Evolutionary conservation across 345 rosid genomes (phyloP), one percentile per base, ranked within the genome.

Genomic region (Carallia brachiata): DNA sequence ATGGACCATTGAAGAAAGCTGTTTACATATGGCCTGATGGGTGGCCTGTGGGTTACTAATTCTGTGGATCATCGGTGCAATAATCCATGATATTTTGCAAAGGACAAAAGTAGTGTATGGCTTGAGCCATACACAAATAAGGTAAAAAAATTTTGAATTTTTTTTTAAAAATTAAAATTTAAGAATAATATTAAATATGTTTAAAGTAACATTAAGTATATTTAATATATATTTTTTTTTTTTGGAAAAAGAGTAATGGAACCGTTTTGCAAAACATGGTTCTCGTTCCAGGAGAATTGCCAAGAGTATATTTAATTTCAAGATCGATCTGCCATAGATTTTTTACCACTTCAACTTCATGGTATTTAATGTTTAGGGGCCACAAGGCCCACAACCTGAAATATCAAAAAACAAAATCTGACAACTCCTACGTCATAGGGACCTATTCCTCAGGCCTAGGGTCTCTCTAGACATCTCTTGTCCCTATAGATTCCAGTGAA

Each of bases 31-130:
- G 23, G 23, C 23, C 23, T 23, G 23, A 23, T 23, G 30, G 67
- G 68, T 55, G 62, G 16, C 69, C 78, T 23, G 30, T 50, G 80
- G 79, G 39, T 73, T 59, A 56, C 32, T 52, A 79, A 73, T 75
- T 52, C 81, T 80, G 80, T 81, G 85, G 85, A 79, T 81, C 74
- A 78, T 71, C 82, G 4, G 70, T 62, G 86, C 77, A 80, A 80
- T 69, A 80, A 80, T 71, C 87, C 88, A 68, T 67, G 80, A 84
- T 73, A 69, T 86, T 83, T 77, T 52, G 65, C 68, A 66, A 32
- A 32, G 23, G 23, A 23, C 23, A 23, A 23, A 23, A 23, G 23
- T 23, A 23, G 23, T 23, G 23, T 23, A 23, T 23, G 23, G 23
- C 23, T 23, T 23, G 23, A 23, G 23, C 23, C 23, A 23, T 23